A percentile compares a stretch with the other conserved stretches of the same genome.
Evolutionary conservation across 2,329 filamentous ascomycete species (phyloP).

Genomic region (Fulvia fulva): DNA sequence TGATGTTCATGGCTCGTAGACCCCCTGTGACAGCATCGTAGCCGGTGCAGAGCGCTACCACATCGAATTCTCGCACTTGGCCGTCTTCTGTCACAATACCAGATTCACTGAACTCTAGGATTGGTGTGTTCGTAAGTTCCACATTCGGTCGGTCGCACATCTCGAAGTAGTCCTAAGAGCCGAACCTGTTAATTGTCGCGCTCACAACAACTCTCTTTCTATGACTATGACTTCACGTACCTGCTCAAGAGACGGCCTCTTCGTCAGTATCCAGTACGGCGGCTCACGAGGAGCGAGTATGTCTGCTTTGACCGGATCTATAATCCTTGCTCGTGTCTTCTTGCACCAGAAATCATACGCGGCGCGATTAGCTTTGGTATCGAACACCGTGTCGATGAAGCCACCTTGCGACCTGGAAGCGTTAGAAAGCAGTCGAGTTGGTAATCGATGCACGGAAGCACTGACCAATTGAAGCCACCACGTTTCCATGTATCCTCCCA

Average conservation of each 20-base stretch:
- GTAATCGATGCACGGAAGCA: too few species aligned
- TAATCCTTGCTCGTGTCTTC: constrained; percentile 42
- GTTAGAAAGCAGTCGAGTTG: too few species aligned
- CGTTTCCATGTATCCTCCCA: constrained; percentile 40
- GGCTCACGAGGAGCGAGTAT: constrained; percentile 42
- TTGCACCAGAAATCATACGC: constrained; percentile 43
- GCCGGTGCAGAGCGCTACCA: constrained; percentile 43
- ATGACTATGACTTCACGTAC: too few species aligned
- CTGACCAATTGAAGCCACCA: constrained; percentile 35
- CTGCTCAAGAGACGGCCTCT: constrained; percentile 44
- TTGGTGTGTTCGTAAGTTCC: constrained; percentile 41
- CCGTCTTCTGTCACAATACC: constrained; percentile 43
- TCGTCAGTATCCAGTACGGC: constrained; percentile 43
- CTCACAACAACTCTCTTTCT: too few species aligned
- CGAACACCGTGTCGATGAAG: constrained; percentile 6
- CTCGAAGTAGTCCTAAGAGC: constrained; percentile 48
- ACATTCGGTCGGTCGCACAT: constrained; percentile 40
- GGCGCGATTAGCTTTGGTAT: constrained; percentile 10
- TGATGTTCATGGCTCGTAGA: constrained; percentile 35
- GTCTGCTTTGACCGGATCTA: constrained; percentile 42
- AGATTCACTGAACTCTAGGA: constrained; percentile 41
- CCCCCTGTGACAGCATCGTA: constrained; percentile 40
- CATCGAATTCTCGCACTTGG: constrained; percentile 36
- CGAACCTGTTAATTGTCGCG: too few species aligned
- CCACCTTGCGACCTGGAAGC: constrained; percentile 1